Conservation (phyloP, 208 protist species). For the Trypanosoma theileri region DNA sequence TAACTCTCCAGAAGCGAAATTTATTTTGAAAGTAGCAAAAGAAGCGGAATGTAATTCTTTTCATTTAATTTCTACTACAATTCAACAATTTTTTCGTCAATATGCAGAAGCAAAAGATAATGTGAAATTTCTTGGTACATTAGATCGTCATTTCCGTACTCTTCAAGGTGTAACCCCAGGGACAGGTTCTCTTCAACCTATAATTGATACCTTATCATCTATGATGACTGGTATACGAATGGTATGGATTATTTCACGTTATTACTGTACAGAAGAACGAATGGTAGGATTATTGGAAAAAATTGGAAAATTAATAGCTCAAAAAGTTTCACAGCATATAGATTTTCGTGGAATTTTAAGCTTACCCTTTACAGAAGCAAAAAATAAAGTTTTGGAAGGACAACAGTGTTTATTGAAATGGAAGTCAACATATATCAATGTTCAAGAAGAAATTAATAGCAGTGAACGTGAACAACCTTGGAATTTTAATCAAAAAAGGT, state of each 20-base stretch:
- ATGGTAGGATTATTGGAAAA: slow-evolving; percentile 98
- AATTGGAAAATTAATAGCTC: slow-evolving; percentile 95
- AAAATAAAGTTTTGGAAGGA: slow-evolving; percentile 86
- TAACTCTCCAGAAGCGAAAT: slow-evolving; percentile 92
- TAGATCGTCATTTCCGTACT: slow-evolving; percentile 99
- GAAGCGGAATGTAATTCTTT: slow-evolving; percentile 87
- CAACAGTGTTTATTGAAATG: slow-evolving; percentile 94
- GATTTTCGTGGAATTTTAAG: slow-evolving; percentile 90
- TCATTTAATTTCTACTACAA: slow-evolving; percentile 88
- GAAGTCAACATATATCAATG: slow-evolving; percentile 92
- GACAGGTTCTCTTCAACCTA: slow-evolving; percentile 87
- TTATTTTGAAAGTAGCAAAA: slow-evolving; percentile 91
- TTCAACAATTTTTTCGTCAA: slow-evolving; percentile 93
- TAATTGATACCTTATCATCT: slow-evolving; percentile 96
- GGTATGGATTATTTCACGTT: slow-evolving; percentile 99
- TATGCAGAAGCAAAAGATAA: slow-evolving; percentile 99
- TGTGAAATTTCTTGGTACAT: slow-evolving; percentile 98
- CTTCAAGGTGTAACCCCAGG: slow-evolving; percentile 84
- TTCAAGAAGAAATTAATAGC: slow-evolving; percentile 96
- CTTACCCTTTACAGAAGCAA: slow-evolving; percentile 73
- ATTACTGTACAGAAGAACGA: slow-evolving; percentile 98
- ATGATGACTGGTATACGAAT: slow-evolving; percentile 99
- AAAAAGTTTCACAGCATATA: slow-evolving; percentile 94
- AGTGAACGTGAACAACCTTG: slow-evolving; percentile 95
- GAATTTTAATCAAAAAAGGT: slow-evolving; percentile 97